Conservation (phyloP, 1,284 basidiomycete species). For the Abortiporus biennis region DNA sequence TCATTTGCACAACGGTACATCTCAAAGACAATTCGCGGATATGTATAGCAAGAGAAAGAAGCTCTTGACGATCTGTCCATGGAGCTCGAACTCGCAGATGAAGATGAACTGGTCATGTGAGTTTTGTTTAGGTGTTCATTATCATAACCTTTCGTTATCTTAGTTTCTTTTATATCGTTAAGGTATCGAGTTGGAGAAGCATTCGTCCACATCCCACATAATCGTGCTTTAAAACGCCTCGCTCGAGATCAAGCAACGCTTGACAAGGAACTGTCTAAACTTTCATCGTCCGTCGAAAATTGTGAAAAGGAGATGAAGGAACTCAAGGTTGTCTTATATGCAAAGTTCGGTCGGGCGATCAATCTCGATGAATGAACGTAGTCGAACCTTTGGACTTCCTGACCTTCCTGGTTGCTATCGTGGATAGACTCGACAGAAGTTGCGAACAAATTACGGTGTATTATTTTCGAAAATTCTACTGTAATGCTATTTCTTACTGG, state of each 20-base stretch:
- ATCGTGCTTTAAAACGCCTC: slow-evolving; percentile 70
- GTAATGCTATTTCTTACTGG: too few species aligned
- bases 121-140: slow-evolving; percentile 19
- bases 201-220: slow-evolving; percentile 75
- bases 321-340: slow-evolving; percentile 84
- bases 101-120: slow-evolving; percentile 73
- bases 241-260: slow-evolving; percentile 64
- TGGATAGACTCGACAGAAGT: too few species aligned
- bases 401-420: too few species aligned
- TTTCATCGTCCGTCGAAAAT: slow-evolving; percentile 56
- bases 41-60: slow-evolving; percentile 90
- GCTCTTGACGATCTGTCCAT: slow-evolving; percentile 84
- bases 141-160: slow-evolving; percentile 2
- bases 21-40: too few species aligned
- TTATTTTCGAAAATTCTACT: too few species aligned
- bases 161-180: slow-evolving; percentile 1
- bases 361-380: slow-evolving; percentile 72
- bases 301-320: slow-evolving; percentile 86
- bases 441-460: too few species aligned
- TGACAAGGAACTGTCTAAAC: slow-evolving; percentile 49
- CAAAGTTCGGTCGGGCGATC: slow-evolving; percentile 91
- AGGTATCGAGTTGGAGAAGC: slow-evolving; percentile 92
- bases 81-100: slow-evolving; percentile 87
- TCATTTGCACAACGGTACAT: too few species aligned
- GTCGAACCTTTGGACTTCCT: too few species aligned